Base-by-base conservation (phyloP, 345 rosid genomes). In the Microcos paniculata region DNA sequence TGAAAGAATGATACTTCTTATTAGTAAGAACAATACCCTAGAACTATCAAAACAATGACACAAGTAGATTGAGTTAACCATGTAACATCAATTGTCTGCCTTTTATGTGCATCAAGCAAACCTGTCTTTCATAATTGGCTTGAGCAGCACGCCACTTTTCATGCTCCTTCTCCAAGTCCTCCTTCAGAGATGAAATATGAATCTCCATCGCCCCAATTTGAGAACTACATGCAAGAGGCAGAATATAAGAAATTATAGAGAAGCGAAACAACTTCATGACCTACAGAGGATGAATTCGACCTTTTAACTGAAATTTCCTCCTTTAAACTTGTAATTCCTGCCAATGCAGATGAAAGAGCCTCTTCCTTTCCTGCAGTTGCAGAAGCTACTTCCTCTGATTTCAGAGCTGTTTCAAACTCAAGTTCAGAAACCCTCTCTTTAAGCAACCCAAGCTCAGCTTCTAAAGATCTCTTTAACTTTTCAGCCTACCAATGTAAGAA, bases 101-200 rank as follows among this genome's bases (percentile, higher is more conserved):
- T 35, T 21, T 21, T 23, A 11, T n/a, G 35, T 16, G 15, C 59
- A 52, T 26, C 57, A 23, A 46, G 40, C 38, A 71, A 72, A 96
- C 99, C 98, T 96, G 99, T 87, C 97, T 85, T 88, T 96, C 99
- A 73, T 96, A 96, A 79, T 96, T 96, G 62, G 90, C 83, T 81
- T 93, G 96, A 73, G 97, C 91, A 80, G 85, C 67, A 61, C 89
- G 90, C 93, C 98, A 88, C 74, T 88, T 83, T 76, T 87, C 92
- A 80, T 91, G 96, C 79, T 88, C 96, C 63, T 61, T 82, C 84
- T 87, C 94, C 82, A 94, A 84, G 64, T 90, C 89, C 24, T 88
- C 89, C 82, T 92, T 92, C 70, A 91, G 57, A 75, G 78, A 77
- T 80, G 91, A 85, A 77, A 88, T 73, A 77, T 88, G 92, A 80